Conservation (phyloP, 768 basidiomycete species). For the Calocybe cyanea region DNA sequence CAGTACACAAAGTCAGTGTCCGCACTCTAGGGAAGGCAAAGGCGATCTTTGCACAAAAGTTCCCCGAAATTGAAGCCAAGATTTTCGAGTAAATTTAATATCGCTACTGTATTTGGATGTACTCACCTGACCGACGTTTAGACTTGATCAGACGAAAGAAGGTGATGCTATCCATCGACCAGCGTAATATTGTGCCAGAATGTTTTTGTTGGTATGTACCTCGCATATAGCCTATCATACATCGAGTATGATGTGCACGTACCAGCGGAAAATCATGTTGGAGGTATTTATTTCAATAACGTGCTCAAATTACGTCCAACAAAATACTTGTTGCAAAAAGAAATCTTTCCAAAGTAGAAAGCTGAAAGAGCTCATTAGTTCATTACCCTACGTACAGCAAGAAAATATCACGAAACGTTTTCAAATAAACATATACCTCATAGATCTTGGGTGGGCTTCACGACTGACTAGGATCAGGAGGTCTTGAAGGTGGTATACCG, state of each 20-base stretch:
- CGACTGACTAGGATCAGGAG: too few relatives aligned
- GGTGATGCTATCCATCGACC: constrained; percentile 66
- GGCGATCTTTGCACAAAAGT: constrained; percentile 35
- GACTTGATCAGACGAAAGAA: constrained; percentile 58
- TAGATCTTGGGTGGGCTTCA: too few relatives aligned
- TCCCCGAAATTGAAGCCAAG: constrained; percentile 30
- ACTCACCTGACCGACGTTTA: constrained; percentile 17
- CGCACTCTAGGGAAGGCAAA: constrained; percentile 51
- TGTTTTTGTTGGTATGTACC: constrained; percentile 66
- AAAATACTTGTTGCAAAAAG: constrained; percentile 28
- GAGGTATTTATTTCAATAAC: constrained; percentile 43
- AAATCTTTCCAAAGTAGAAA: constrained; percentile 27
- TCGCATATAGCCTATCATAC: not conserved
- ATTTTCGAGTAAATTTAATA: constrained; percentile 43
- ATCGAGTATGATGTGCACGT: not conserved
- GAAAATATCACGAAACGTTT: too few relatives aligned
- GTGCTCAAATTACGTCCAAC: too few relatives aligned
- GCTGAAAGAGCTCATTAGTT: constrained; percentile 22
- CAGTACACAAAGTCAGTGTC: constrained; percentile 54
- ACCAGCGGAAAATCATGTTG: constrained; percentile 50
- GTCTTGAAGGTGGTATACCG: too few relatives aligned
- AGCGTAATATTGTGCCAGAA: constrained; percentile 75
- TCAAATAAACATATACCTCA: too few relatives aligned
- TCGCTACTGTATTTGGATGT: not conserved
- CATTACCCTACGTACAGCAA: too few relatives aligned